Evolutionary conservation across 352 stramenopile genomes (phyloP).

Genomic region (Phytopythium aichiense): DNA sequence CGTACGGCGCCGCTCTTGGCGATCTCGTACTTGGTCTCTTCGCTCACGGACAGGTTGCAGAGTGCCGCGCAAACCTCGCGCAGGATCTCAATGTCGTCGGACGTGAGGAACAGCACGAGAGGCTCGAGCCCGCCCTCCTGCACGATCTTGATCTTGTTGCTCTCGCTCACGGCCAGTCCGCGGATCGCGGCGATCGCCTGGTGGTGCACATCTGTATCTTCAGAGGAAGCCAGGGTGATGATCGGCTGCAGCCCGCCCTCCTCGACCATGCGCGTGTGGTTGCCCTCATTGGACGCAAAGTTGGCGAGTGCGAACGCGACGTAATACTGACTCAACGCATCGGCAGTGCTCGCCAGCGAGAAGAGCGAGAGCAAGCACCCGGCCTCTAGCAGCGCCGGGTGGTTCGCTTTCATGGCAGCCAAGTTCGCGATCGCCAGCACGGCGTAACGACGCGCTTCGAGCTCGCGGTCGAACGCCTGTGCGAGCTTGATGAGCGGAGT

Average conservation of each 20-base stretch:
- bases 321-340: slow-evolving; percentile 94
- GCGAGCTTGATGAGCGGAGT: slow-evolving; percentile 87
- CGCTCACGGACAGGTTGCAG: slow-evolving; percentile 93
- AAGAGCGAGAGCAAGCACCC: slow-evolving; percentile 91
- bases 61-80: slow-evolving; percentile 92
- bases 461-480: slow-evolving; percentile 83
- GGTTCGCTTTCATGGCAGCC: slow-evolving; percentile 93
- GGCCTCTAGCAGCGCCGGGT: slow-evolving; percentile 90
- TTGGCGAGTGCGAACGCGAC: slow-evolving; percentile 94
- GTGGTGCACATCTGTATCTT: slow-evolving; percentile 93
- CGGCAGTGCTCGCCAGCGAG: slow-evolving; percentile 90
- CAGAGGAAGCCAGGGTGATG: slow-evolving; percentile 90
- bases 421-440: slow-evolving; percentile 95
- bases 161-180: slow-evolving; percentile 87
- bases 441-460: slow-evolving; percentile 92
- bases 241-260: slow-evolving; percentile 94
- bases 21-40: slow-evolving; percentile 98
- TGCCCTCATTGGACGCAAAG: slow-evolving; percentile 90
- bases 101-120: slow-evolving; percentile 87
- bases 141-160: slow-evolving; percentile 96
- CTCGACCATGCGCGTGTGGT: slow-evolving; percentile 93
- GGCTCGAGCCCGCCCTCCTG: slow-evolving; percentile 95
- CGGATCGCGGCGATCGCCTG: slow-evolving; percentile 92
- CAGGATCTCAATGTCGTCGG: slow-evolving; percentile 91
- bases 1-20: slow-evolving; percentile 90